Base-by-base conservation (phyloP, 441 rosid species). In the Gossypium aridum region DNA sequence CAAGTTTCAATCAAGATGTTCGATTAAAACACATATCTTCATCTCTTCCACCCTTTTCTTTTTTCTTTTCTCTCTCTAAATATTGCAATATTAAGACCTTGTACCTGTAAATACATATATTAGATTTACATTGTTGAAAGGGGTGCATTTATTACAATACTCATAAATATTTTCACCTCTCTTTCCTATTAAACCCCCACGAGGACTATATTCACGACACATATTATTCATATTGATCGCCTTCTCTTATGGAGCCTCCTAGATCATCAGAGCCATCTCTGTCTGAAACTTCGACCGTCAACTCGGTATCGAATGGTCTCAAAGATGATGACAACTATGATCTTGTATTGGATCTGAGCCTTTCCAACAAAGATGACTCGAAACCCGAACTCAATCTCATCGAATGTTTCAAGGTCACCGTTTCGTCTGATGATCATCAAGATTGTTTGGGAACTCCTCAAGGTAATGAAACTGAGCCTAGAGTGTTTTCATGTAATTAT, bases 401-500 rank as follows among this genome's bases (percentile, higher is more conserved):
- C 20, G 79, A 78, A 65, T 78, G 84, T 73, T 84, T 89, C 49
- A 81, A 85, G 45, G 51, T 31, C 22, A n/a, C 59, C 1, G 78
- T 43, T 19, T 72, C 88, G 20, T 72, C 83, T 2, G 56, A 80
- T 43, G 43, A 72, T 13, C 71, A 70, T 8, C 72, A 53, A 0
- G 76, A 82, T 26, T 77, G 80, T 10, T 49, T 23, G 1, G 80
- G 75, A 49, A 28, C 56, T 64, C 75, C 45, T 74, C 83, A 76
- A 53, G 82, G 60, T 72, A 78, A 75, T 59, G 80, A 80, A 78
- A 69, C 74, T 8, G 86, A 84, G 80, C 85, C 83, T 55, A 73
- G 92, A 77, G 87, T 90, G 8, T 92, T 92, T 73, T 85, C 95
- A 0, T 92, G 97, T 81, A 92, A 92, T 70, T 92, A 85, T 68